Conservation (phyloP, 2,329 filamentous ascomycete species). For the Botrytis squamosa region DNA sequence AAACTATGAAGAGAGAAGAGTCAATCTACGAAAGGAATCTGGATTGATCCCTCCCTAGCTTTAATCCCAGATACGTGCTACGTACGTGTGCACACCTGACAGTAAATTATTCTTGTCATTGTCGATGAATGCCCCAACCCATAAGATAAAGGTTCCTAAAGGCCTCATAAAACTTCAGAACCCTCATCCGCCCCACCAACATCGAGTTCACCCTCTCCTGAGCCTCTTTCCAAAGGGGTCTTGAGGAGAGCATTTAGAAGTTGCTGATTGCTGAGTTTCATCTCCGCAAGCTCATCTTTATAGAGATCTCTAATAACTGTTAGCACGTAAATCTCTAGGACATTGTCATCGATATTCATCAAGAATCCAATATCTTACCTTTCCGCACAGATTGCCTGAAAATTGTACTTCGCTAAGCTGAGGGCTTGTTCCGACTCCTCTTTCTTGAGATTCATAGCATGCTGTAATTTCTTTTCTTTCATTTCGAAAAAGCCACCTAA, state of each 20-base stretch:
- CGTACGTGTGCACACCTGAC: too few species aligned
- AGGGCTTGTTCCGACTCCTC: neutral
- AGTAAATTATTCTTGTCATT: neutral
- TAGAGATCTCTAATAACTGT: neutral
- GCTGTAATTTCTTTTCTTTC: neutral
- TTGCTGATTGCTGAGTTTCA: neutral
- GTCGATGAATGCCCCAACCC: neutral
- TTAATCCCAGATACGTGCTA: too few species aligned
- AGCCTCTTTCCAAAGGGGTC: neutral
- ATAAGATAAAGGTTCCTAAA: neutral
- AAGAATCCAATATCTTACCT: neutral
- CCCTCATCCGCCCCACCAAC: neutral
- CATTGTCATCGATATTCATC: neutral
- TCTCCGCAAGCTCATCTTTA: neutral
- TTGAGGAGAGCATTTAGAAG: neutral
- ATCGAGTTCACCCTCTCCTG: neutral
- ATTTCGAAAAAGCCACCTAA: neutral
- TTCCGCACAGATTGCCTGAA: neutral
- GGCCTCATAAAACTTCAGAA: neutral
- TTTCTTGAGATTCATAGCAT: neutral
- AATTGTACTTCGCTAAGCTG: neutral
- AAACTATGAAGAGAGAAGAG: too few species aligned
- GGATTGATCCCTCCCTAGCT: too few species aligned
- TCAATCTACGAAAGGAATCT: too few species aligned
- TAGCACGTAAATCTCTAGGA: neutral